Base-by-base conservation (phyloP, 2,329 filamentous ascomycete genomes). In the Ploettnerulaceae sp. region DNA sequence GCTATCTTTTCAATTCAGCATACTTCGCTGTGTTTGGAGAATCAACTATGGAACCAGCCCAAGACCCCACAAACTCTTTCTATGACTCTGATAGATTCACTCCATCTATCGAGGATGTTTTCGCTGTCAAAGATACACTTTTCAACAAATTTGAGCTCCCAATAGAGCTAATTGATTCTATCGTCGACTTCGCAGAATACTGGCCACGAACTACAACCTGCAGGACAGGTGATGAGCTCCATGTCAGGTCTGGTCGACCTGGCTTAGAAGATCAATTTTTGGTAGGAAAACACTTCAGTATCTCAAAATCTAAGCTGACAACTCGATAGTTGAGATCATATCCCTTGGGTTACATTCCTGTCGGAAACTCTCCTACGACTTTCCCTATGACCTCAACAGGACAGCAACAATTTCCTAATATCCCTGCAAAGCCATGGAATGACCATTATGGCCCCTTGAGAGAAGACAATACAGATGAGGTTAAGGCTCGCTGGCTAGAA, bases 111-210 rank as follows among this genome's bases (percentile, higher is more conserved):
- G 60, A 67, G 31, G 77, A 83, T 58, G 71, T 81, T 1, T 51
- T 71, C 2, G 60, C 72, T 1, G 69, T 72, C 8, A 75, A 74
- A 43, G 57, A 67, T 9, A 69, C 76, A 60, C 59, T 83, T n/a
- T 58, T 57, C 20, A 66, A 68, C 42, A 66, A 62, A 8, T 62
- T 64, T 5, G 60, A 60, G 2, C 64, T 83, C 1, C 79, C 80
- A 0, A 61, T 68, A 1, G 79, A 82, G 49, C 49, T 84, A 0
- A 65, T 79, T 28, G 73, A 82, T 56, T 60, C 63, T 35, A 71
- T 84, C 35, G 62, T 82, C 44, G 79, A 84, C 56, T 60, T 67
- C 21, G 80, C 78, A 45, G 78, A 82, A 62, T 83, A 82, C 62
- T 84, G 80, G 79, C 73, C 72, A 11, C 73, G 74, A 53, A 63